These are phyloP conservation scores for Dothiorella sarmentorum DNA, from an alignment of 2,329 filamentous ascomycete genomes.

Conservation along the genomic window DNA sequence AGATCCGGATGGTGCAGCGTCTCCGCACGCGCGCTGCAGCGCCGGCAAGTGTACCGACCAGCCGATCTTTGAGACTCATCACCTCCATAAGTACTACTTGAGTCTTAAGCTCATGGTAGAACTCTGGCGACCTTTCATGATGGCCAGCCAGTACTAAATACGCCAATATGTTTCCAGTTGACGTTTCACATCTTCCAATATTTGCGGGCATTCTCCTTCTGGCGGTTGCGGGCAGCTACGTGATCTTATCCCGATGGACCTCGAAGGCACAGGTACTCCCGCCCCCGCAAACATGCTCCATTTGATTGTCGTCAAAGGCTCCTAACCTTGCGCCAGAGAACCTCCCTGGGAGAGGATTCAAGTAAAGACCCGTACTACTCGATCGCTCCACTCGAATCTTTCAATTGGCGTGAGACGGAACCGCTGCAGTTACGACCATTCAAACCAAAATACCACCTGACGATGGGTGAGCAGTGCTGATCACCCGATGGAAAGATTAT, in stretches of 20 bases:
- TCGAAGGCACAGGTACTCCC: not conserved
- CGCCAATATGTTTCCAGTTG: not conserved
- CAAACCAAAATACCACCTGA: constrained; percentile 60
- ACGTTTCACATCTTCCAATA: not conserved
- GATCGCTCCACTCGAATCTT: constrained; percentile 47
- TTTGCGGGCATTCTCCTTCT: not conserved
- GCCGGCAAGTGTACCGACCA: not conserved
- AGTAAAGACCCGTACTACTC: constrained; percentile 34
- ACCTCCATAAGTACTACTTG: no score
- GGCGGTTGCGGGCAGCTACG: not conserved
- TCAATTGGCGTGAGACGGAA: constrained; percentile 50
- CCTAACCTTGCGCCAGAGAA: no score
- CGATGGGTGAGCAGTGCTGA: constrained; percentile 52
- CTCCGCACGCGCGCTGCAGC: not conserved
- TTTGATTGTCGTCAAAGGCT: no score
- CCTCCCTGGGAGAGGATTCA: not conserved
- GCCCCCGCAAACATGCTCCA: no score
- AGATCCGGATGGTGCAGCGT: not conserved
- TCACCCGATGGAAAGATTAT: not conserved
- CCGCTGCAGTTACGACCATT: constrained; percentile 56
- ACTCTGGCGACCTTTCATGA: no score
- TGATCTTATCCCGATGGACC: not conserved
- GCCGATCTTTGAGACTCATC: not conserved
- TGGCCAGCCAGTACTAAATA: no score
- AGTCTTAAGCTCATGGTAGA: no score